These are phyloP conservation scores for Leccinum longicurvipes DNA, from an alignment of 768 basidiomycete genomes.

Conservation along the genomic window DNA sequence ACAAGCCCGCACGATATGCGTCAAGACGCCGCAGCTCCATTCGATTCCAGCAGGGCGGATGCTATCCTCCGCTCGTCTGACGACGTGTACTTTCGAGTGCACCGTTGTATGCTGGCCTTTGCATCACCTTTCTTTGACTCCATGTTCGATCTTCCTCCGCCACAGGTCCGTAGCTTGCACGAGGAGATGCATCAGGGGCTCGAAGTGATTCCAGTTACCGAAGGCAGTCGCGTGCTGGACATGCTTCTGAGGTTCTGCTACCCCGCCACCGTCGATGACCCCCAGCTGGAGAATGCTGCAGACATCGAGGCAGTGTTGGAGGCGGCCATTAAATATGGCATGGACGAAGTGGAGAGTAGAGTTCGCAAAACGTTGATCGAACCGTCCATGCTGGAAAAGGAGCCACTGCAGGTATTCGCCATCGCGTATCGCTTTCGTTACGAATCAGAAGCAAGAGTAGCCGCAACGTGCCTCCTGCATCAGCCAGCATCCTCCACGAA, in stretches of 20 bases:
- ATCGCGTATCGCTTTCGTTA: conserved; percentile 33
- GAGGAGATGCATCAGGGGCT: conserved; percentile 16
- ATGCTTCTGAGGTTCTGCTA: conserved; percentile 36
- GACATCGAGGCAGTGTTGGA: conserved; percentile 26
- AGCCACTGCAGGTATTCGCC: conserved; percentile 31
- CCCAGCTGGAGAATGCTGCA: conserved; percentile 9
- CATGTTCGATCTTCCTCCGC: conserved; percentile 33
- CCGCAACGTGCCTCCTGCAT: conserved; percentile 27
- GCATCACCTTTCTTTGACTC: conserved; percentile 31
- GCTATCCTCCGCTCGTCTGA: conserved; percentile 53
- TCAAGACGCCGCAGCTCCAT: conserved; percentile 34
- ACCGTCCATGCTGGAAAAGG: conserved; percentile 23
- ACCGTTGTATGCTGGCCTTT: conserved; percentile 25
- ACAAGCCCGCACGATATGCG: conserved; percentile 12
- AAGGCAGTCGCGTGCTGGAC: conserved; percentile 27
- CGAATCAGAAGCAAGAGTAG: conserved; percentile 29
- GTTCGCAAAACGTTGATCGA: conserved; percentile 27
- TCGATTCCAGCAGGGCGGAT: conserved; percentile 47
- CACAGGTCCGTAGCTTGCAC: conserved; percentile 1
- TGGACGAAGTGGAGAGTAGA: conserved; percentile 26
- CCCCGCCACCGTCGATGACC: conserved; percentile 28
- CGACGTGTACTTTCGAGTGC: conserved; percentile 21
- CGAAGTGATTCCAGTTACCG: conserved; percentile 30
- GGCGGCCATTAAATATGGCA: conserved; percentile 30
- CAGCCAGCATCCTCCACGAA: conserved; percentile 7